phyloP scores from a whole-genome alignment of 148 eudicot species.

The Heliosperma pusillum region DNA sequence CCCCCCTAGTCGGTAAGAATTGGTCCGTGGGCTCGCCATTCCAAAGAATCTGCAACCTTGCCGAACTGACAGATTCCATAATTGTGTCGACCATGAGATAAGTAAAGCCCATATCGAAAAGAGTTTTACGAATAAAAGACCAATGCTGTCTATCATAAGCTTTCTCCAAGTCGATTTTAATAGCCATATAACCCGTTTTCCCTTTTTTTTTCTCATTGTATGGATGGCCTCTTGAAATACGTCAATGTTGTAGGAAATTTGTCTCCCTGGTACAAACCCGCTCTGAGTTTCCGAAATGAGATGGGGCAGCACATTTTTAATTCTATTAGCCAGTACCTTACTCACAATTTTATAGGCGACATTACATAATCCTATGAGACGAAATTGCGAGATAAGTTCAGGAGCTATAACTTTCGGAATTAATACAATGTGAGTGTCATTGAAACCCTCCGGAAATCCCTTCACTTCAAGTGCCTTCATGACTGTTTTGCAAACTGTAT shows the following conservation, averaged over 20 bases:
- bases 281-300: neutral
- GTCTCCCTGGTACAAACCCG: neutral
- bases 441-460: neutral
- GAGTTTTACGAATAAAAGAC: neutral
- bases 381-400: neutral
- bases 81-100: neutral
- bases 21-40: neutral
- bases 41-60: neutral
- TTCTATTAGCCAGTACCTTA: neutral
- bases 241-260: neutral
- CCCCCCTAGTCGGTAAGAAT: neutral
- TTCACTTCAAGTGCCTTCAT: neutral
- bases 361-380: neutral
- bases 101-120: neutral
- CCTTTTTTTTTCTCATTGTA: neutral
- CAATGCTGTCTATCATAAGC: neutral
- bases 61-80: neutral
- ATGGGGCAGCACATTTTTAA: neutral
- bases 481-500: too few relatives aligned
- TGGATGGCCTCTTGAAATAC: neutral
- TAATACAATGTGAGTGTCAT: neutral
- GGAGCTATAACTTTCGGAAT: neutral
- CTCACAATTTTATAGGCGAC: neutral
- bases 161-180: neutral
- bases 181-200: neutral